Evolutionary conservation across 768 basidiomycete genomes (phyloP).

Genomic region (Galerina sulciceps): DNA sequence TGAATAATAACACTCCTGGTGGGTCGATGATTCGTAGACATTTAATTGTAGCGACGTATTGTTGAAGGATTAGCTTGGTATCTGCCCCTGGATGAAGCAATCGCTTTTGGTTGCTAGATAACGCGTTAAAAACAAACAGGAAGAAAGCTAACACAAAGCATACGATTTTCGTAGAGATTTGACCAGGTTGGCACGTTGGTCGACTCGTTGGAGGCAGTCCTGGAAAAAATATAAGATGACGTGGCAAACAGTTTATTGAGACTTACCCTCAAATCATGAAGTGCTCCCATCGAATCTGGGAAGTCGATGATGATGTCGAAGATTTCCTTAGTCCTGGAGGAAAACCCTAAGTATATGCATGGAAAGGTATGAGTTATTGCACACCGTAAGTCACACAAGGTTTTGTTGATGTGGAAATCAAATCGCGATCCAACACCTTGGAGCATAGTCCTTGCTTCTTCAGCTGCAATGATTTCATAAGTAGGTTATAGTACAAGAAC

Average conservation of each 20-base stretch:
- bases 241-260: neutral
- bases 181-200: slow-evolving; percentile 78
- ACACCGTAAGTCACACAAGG: slow-evolving; percentile 83
- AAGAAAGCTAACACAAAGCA: slow-evolving; percentile 21
- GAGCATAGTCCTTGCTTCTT: slow-evolving; percentile 74
- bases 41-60: slow-evolving; percentile 92
- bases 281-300: slow-evolving; percentile 83
- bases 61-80: slow-evolving; percentile 85
- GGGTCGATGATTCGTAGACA: slow-evolving; percentile 92
- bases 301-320: slow-evolving; percentile 97
- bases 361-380: slow-evolving; percentile 17
- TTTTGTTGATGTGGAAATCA: slow-evolving; percentile 93
- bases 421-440: slow-evolving; percentile 81
- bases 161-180: slow-evolving; percentile 81
- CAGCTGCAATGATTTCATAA: slow-evolving; percentile 43
- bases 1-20: slow-evolving; percentile 88
- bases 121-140: neutral
- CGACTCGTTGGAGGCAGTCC: slow-evolving; percentile 83
- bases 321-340: slow-evolving; percentile 71
- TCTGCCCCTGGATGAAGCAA: slow-evolving; percentile 96
- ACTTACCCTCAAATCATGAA: slow-evolving; percentile 82
- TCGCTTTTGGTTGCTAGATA: slow-evolving; percentile 76
- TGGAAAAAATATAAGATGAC: slow-evolving; percentile 24
- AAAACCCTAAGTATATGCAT: neutral
- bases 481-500: neutral